Percentiles rank a stretch among this genome's conserved stretches.
phyloP scores from a whole-genome alignment of 2,329 filamentous ascomycete genomes.

The Chaetomiaceae sp. region DNA sequence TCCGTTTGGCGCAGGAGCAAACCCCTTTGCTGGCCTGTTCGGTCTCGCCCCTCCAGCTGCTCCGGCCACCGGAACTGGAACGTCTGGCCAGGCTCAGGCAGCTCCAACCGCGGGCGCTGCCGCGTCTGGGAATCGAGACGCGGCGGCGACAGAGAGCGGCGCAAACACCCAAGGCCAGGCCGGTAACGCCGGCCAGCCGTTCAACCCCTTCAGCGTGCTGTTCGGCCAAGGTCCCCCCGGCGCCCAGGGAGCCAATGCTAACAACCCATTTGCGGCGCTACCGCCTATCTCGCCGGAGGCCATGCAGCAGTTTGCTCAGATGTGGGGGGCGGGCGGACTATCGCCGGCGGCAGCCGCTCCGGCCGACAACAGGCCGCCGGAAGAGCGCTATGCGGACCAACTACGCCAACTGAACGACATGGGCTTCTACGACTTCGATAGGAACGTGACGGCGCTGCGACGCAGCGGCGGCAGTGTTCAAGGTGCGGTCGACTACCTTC shows the following conservation, averaged over 20 bases:
- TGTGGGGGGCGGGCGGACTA: conserved; percentile 39
- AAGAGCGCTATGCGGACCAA: conserved; percentile 88
- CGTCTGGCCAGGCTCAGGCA: conserved; percentile 4
- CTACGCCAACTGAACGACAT: conserved; percentile 93
- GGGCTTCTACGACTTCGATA: conserved; percentile 96
- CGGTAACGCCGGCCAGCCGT: conserved; percentile 12
- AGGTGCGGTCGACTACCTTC: conserved; percentile 74
- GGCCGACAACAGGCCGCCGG: conserved; percentile 78
- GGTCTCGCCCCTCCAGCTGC: conserved; percentile 62
- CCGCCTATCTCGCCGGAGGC: conserved; percentile 49
- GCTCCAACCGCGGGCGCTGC: conserved; percentile 9
- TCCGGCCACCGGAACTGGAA: conserved; percentile 13
- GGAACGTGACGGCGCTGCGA: conserved; percentile 81
- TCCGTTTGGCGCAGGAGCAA: background rate
- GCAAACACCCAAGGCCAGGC: conserved; percentile 6
- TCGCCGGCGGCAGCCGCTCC: conserved; percentile 45
- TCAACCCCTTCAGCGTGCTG: conserved; percentile 25
- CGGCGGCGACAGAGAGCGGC: background rate
- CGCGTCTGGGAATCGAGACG: conserved; percentile 3
- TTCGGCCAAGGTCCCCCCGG: conserved; percentile 14
- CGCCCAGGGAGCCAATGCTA: conserved; percentile 28
- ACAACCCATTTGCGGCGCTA: conserved; percentile 33
- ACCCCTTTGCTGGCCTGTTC: conserved; percentile 53
- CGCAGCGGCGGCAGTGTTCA: conserved; percentile 90
- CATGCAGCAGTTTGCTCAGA: conserved; percentile 48